Evolutionary conservation across 2,329 filamentous ascomycete genomes (phyloP).

Genomic region (Aspergillus glaucus): DNA sequence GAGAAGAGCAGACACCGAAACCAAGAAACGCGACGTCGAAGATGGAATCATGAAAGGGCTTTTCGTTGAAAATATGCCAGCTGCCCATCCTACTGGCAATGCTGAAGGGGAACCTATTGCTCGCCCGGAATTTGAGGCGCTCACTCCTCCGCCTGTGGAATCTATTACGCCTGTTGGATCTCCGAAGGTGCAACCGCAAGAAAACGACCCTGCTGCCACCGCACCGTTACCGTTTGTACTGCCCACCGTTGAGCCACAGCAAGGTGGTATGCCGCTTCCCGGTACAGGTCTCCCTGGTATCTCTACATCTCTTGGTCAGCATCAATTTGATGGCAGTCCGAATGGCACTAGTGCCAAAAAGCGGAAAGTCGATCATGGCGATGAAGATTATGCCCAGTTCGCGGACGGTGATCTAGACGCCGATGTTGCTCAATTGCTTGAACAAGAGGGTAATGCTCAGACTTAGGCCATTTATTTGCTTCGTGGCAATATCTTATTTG

Average conservation of each 20-base stretch:
- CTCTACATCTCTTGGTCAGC: constrained; percentile 13
- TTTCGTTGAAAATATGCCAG: constrained; percentile 52
- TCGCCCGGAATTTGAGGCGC: constrained; percentile 74
- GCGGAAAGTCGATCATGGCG: constrained; percentile 43
- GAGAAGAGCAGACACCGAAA: constrained; percentile 68
- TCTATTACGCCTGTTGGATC: constrained; percentile 48
- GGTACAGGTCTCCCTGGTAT: constrained; percentile 12
- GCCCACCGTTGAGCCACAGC: constrained; percentile 13
- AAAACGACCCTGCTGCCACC: constrained; percentile 14
- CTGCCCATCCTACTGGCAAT: constrained; percentile 35
- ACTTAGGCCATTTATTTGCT: constrained; percentile 1
- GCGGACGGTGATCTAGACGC: constrained; percentile 53
- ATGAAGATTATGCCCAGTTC: constrained; percentile 41
- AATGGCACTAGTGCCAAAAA: constrained; percentile 39
- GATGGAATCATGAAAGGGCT: constrained; percentile 83
- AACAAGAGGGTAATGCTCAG: constrained; percentile 35
- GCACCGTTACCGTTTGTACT: constrained; percentile 11
- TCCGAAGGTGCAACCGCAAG: constrained; percentile 32
- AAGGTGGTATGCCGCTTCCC: constrained; percentile 12
- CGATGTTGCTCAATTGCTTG: constrained; percentile 55
- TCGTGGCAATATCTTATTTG: not conserved
- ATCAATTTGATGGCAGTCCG: constrained; percentile 15
- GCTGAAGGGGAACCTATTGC: constrained; percentile 23
- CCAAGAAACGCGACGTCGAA: constrained; percentile 82
- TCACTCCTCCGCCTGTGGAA: constrained; percentile 71